A percentile compares a stretch with the other conserved stretches of the same genome.
phyloP scores from a whole-genome alignment of 352 stramenopile species.

The Globisporangium sylvaticum region DNA sequence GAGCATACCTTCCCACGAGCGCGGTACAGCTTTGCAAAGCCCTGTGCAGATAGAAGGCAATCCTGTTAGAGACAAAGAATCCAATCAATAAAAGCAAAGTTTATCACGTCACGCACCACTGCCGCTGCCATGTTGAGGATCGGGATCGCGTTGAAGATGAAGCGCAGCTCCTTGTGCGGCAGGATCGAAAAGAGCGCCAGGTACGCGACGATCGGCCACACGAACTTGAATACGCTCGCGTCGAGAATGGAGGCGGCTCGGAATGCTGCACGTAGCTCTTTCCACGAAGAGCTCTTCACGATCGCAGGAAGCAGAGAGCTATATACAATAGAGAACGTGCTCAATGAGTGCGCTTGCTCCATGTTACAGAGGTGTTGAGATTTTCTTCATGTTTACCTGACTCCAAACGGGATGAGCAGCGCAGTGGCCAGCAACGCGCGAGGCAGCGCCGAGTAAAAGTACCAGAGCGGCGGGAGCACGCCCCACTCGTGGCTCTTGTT shows the following conservation, averaged over 20 bases:
- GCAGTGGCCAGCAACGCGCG: constrained; percentile 81
- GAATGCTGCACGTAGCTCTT: constrained; percentile 32
- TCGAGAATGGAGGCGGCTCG: constrained; percentile 44
- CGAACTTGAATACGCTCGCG: constrained; percentile 42
- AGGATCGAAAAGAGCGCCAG: constrained; percentile 94
- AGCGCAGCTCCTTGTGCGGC: constrained; percentile 98
- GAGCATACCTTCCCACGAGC: constrained; percentile 46
- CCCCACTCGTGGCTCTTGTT: constrained; percentile 98
- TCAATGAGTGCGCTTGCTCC: background rate
- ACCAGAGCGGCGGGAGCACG: constrained; percentile 94
- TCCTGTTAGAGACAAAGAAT: background rate
- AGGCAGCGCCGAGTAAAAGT: constrained; percentile 93
- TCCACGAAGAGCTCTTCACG: constrained; percentile 37
- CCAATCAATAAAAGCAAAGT: too few species aligned
- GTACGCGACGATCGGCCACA: constrained; percentile 82
- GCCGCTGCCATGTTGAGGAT: constrained; percentile 93
- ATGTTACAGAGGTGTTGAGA: background rate
- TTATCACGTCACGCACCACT: constrained; percentile 44
- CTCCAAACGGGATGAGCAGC: constrained; percentile 79
- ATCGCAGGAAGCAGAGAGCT: constrained; percentile 47
- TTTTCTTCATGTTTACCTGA: constrained; percentile 37
- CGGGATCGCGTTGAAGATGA: constrained; percentile 96
- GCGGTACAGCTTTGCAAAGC: constrained; percentile 65
- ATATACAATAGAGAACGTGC: background rate
- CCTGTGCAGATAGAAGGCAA: constrained; percentile 26